Base-by-base conservation (phyloP, 306 rosid genomes). In the Castanea sativa region DNA sequence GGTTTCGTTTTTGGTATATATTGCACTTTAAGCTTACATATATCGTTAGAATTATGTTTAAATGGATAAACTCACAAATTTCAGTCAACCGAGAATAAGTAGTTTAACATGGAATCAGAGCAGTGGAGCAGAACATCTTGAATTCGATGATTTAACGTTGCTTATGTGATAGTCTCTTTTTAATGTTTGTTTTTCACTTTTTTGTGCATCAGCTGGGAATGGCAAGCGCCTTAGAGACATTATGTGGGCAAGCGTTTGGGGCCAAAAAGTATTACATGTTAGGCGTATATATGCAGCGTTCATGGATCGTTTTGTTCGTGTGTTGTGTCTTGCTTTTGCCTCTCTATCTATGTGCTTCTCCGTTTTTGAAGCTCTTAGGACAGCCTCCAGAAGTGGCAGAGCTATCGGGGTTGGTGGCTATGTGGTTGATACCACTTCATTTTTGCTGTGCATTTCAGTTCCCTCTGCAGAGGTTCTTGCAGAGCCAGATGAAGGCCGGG, bases 201-300 rank as follows among this genome's bases (percentile, higher is more conserved):
- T 74, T 23, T 4, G 8, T 25, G 9, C 4, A 76, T 20, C 69
- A 94, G 97, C 51, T 92, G 71, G 97, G 98, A 7, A 94, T 94
- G 98, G 94, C 97, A 9, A 92, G 97, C 30, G 97, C 97, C 0
- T 78, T 94, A 7, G 94, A 94, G 78, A 94, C 97, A 0, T 87
- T 92, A 0, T 94, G 97, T 2, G 97, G 98, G 45, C 97, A 94
- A 82, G 98, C 98, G 1, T 94, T 12, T 51, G 98, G 98, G 5
- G 97, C 97, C 0, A 89, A 91, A 83, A 86, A 92, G 59, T 83
- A 86, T 68, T 57, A 88, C 86, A 92, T 92, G 97, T 74, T 94
- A 71, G 98, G 98, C 0, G 80, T 92, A 1, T 94, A 94, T 82
- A 85, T 94, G 91, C 98, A 94, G 78, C 87, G 98, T 1, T 92